Evolutionary conservation across 306 rosid genomes (phyloP).

Genomic region (Begonia loranthoides): DNA sequence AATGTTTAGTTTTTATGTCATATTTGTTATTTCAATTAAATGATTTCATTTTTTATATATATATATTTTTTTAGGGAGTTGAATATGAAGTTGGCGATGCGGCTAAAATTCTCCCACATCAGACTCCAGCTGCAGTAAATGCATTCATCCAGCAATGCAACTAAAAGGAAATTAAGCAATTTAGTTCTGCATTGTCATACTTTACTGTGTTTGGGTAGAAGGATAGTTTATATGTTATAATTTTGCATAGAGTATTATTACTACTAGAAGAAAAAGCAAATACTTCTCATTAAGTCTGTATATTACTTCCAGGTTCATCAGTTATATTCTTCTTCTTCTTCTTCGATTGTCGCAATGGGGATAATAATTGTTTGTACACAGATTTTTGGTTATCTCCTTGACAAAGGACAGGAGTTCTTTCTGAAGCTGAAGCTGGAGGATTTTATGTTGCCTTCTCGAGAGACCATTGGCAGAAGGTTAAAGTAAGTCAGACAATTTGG

Average conservation of each 20-base stretch:
- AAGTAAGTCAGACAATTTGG: constrained; percentile 66
- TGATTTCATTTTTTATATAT: constrained; percentile 6
- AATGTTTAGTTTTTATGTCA: not conserved
- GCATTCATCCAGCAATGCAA: constrained; percentile 48
- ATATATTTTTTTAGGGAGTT: constrained; percentile 23
- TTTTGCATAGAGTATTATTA: too few relatives aligned
- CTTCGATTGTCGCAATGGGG: constrained; percentile 63
- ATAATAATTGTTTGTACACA: constrained; percentile 53
- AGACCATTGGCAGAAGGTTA: constrained; percentile 65
- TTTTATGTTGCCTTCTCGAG: constrained; percentile 80
- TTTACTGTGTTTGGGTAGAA: too few relatives aligned
- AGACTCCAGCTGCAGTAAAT: constrained; percentile 56
- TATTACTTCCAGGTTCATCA: constrained; percentile 45
- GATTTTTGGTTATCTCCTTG: constrained; percentile 66
- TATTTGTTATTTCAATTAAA: constrained; percentile 2
- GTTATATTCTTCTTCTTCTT: constrained; percentile 61
- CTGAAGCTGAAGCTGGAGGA: constrained; percentile 71
- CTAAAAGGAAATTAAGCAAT: too few relatives aligned
- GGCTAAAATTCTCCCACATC: constrained; percentile 73
- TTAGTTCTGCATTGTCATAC: too few relatives aligned
- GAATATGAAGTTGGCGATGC: constrained; percentile 60
- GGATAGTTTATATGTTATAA: too few relatives aligned
- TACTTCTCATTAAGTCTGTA: not conserved
- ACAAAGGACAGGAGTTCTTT: constrained; percentile 45
- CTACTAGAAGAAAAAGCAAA: too few relatives aligned